Evolutionary conservation across 768 basidiomycete genomes (phyloP).

Genomic region (Trametopsis cervina): DNA sequence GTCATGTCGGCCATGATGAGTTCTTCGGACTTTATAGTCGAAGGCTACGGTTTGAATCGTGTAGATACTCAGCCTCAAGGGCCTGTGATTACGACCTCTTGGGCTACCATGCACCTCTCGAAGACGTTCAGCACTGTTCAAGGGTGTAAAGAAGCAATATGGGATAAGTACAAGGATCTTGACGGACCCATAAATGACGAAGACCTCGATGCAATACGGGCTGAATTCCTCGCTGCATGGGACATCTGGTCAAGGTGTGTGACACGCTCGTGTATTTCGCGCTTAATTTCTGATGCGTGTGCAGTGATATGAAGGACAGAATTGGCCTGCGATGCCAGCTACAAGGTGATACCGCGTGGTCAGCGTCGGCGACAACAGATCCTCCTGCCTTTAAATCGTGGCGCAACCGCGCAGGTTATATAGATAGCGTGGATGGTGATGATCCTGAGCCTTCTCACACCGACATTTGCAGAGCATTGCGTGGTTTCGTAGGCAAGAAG

Average conservation of each 20-base stretch:
- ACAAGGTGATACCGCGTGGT: conserved; percentile 43
- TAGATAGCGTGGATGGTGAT: conserved; percentile 6
- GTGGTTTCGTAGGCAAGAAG: conserved; percentile 41
- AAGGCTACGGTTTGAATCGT: conserved; percentile 3
- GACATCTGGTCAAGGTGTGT: conserved; percentile 63
- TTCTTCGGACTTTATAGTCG: conserved; percentile 8
- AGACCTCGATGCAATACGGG: conserved; percentile 27
- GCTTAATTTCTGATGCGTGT: conserved; percentile 1
- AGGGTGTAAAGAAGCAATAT: conserved; percentile 67
- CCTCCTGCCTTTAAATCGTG: conserved; percentile 16
- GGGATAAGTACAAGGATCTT: conserved; percentile 51
- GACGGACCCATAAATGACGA: conserved; percentile 21
- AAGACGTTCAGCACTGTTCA: conserved; percentile 47
- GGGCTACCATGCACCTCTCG: conserved; percentile 61
- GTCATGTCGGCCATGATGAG: background rate
- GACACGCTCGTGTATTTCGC: conserved; percentile 6
- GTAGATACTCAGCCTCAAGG: conserved; percentile 9
- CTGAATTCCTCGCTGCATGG: conserved; percentile 64
- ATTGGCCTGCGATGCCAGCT: conserved; percentile 52
- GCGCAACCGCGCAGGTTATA: conserved; percentile 11
- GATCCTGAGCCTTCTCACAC: conserved; percentile 16
- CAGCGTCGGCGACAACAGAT: conserved; percentile 27
- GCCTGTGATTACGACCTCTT: conserved; percentile 32
- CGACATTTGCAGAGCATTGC: conserved; percentile 27
- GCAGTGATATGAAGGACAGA: conserved; percentile 72